Percentiles rank a stretch among this genome's conserved stretches.
phyloP scores from a whole-genome alignment of 78 protist species.

The Dictyostelium firmibasis region DNA sequence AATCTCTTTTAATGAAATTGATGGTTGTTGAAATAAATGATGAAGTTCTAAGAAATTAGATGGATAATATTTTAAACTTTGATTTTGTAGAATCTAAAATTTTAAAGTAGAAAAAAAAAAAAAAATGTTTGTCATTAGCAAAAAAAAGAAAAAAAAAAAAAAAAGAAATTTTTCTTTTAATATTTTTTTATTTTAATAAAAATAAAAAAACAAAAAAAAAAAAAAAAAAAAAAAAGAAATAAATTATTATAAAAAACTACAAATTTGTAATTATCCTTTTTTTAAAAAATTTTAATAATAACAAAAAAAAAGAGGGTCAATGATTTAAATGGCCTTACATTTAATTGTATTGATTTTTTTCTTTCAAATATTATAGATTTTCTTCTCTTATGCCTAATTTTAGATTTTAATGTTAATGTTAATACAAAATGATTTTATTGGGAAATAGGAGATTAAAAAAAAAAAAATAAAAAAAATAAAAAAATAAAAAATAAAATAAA shows the following conservation, averaged over 20 bases:
- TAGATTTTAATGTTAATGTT: background rate
- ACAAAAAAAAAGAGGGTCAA: background rate
- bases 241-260: too few relatives aligned
- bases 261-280: too few relatives aligned
- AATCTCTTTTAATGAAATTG: constrained; percentile 17
- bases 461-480: too few relatives aligned
- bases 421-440: too few relatives aligned
- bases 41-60: background rate
- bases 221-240: background rate
- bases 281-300: background rate
- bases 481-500: too few relatives aligned
- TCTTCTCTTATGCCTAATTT: background rate
- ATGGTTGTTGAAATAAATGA: constrained; percentile 12
- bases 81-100: background rate
- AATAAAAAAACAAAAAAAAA: too few relatives aligned
- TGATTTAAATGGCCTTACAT: background rate
- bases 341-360: constrained; percentile 36
- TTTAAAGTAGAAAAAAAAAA: too few relatives aligned
- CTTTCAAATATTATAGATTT: background rate
- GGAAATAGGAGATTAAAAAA: background rate
- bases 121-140: too few relatives aligned
- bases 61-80: background rate
- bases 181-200: too few relatives aligned
- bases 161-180: background rate
- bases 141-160: background rate